Conservation (phyloP, 306 rosid species). For the Alnus glutinosa region DNA sequence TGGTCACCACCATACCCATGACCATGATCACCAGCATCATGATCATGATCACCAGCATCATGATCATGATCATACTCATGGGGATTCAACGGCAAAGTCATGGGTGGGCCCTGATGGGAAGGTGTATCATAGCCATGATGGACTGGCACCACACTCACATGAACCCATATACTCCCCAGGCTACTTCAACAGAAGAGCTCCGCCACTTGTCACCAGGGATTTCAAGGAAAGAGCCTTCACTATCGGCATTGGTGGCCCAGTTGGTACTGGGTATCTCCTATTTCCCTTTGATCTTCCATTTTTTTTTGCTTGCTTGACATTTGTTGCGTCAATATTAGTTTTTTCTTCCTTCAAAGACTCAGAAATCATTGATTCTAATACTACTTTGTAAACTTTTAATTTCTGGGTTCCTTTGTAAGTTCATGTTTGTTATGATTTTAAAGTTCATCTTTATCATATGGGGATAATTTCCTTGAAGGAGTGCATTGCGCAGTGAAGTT, state of each 20-base stretch:
- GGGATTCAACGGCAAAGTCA: conserved; percentile 41
- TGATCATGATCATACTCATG: conserved; percentile 31
- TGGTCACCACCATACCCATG: neutral
- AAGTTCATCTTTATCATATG: neutral
- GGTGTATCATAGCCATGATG: conserved; percentile 92
- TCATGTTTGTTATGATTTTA: too few species aligned
- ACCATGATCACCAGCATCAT: conserved; percentile 25
- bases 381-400: neutral
- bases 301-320: too few species aligned
- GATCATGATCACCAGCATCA: conserved; percentile 24
- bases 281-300: neutral
- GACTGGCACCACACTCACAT: conserved; percentile 94
- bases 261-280: conserved; percentile 74
- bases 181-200: conserved; percentile 88
- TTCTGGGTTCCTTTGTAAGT: neutral
- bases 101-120: conserved; percentile 78
- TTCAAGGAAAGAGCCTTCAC: conserved; percentile 93
- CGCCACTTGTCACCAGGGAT: conserved; percentile 55
- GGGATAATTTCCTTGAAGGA: neutral
- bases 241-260: conserved; percentile 95
- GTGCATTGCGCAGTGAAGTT: neutral
- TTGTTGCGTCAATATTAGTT: neutral
- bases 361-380: neutral
- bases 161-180: conserved; percentile 96
- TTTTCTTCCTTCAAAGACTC: neutral